Base-by-base conservation (phyloP, 78 protist genomes). In the Dictyostelium brefeldianum region DNA sequence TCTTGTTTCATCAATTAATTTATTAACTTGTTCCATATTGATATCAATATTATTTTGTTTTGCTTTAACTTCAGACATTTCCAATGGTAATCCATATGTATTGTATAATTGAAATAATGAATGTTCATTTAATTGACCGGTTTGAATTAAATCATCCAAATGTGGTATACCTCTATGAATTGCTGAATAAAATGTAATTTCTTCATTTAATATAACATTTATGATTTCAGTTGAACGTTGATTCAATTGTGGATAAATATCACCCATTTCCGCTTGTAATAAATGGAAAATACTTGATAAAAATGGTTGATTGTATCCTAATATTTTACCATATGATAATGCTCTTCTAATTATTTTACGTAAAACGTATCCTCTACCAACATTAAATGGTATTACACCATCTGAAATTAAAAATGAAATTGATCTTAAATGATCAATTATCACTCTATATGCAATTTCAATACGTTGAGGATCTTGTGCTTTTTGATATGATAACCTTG, bases 341-440 rank as follows among this genome's bases (percentile, higher is more conserved):
- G 97, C 92, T 41, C 97, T 77, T 51, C 96, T 67, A 74, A 89
- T 83, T 41, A 95, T 75, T 71, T 92, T 95, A 15, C 98, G 73
- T 11, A 91, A 53, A 0, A 96, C 97, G 77, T 94, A 96, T 6
- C 96, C 96, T 9, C 98, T 81, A 8, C 96, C 96, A 46, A 80
- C 48, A 79, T 89, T 69, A 5, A 65, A 41, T 22, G 97, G 97
- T 5, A 92, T 20, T 3, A 97, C 89, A 15, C 98, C 96, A 41
- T 97, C 98, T 0, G 90, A 57, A 36, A 97, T 67, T 48, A 97
- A 46, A 67, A 67, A 67, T 6, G 75, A 22, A 11, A 57, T 48
- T 2, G 97, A 46, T 46, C 98, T 78, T 12, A 89, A 5, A 69
- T 97, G 98, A 73, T 97, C 98, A 12, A 91, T 93, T 20, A 94